Evolutionary conservation across 2,329 filamentous ascomycete genomes (phyloP).

Genomic region (Microcyclospora pomicola): DNA sequence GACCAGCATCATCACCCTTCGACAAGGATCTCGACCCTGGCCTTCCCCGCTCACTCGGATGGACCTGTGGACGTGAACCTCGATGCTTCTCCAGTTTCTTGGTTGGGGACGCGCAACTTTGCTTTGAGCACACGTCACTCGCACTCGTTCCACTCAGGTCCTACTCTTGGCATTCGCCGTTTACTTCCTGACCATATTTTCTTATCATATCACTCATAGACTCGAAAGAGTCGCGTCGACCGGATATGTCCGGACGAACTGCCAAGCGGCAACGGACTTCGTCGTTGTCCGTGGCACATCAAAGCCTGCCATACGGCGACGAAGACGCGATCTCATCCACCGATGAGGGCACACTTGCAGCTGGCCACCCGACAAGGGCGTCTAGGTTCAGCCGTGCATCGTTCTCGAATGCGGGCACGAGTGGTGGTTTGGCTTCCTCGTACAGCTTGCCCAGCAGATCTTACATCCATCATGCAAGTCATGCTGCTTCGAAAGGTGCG

Average conservation of each 20-base stretch:
- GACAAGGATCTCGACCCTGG: no score
- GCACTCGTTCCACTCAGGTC: no score
- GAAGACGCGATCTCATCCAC: constrained; percentile 1
- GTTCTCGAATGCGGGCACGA: constrained; percentile 3
- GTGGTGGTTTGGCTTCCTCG: constrained; percentile 14
- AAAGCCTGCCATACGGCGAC: background rate
- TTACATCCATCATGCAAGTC: constrained; percentile 22
- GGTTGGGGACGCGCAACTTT: no score
- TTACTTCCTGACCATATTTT: no score
- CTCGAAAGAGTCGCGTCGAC: background rate
- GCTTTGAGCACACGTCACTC: no score
- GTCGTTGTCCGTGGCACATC: background rate
- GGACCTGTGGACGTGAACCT: no score
- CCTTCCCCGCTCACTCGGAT: no score
- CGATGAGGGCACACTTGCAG: background rate
- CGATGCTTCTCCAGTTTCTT: no score
- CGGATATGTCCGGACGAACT: constrained; percentile 1
- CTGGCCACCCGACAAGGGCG: background rate
- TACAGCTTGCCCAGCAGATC: constrained; percentile 22
- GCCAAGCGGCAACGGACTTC: constrained; percentile 2
- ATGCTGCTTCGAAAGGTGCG: constrained; percentile 11
- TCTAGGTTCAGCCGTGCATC: background rate
- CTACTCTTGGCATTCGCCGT: no score
- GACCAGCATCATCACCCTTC: no score
- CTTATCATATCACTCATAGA: no score